Conservation (phyloP, 2,329 filamentous ascomycete species). For the Colletotrichum sp. region DNA sequence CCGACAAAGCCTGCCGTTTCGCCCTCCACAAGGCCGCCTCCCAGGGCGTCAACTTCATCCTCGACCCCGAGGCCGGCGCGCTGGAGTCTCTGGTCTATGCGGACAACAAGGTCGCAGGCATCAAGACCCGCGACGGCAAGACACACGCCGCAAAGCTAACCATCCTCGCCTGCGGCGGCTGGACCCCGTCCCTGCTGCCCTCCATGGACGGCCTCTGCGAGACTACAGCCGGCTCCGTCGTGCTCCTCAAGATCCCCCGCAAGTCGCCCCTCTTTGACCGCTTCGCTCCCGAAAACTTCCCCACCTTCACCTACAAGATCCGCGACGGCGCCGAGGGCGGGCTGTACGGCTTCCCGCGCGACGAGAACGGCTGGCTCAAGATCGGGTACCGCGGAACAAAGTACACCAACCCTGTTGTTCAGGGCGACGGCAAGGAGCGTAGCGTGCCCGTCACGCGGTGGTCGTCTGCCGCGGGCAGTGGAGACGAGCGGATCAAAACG, state of each 20-base stretch:
- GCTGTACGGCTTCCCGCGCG: slow-evolving; percentile 30
- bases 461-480: slow-evolving; percentile 21
- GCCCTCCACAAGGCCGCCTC: slow-evolving; percentile 45
- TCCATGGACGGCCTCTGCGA: slow-evolving; percentile 24
- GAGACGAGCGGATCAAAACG: slow-evolving; percentile 12
- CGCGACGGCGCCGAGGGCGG: slow-evolving; percentile 26
- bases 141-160: slow-evolving; percentile 34
- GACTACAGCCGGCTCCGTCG: slow-evolving; percentile 23
- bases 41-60: slow-evolving; percentile 45
- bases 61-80: slow-evolving; percentile 34
- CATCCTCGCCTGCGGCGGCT: slow-evolving; percentile 44
- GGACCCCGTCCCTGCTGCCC: slow-evolving; percentile 23
- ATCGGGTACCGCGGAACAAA: slow-evolving; percentile 33
- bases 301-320: slow-evolving; percentile 23
- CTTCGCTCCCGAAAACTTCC: slow-evolving; percentile 23
- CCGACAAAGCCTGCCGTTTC: slow-evolving; percentile 50
- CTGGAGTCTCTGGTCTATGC: slow-evolving; percentile 31
- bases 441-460: slow-evolving; percentile 45
- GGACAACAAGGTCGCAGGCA: slow-evolving; percentile 34
- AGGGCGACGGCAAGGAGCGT: slow-evolving; percentile 36
- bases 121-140: slow-evolving; percentile 41
- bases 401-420: slow-evolving; percentile 41
- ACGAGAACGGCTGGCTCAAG: slow-evolving; percentile 28
- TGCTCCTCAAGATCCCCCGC: slow-evolving; percentile 18
- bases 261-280: slow-evolving; percentile 10